Percentiles rank a stretch among this genome's conserved stretches.
phyloP scores from a whole-genome alignment of 2,329 filamentous ascomycete species.

The Cadophora sp. region DNA sequence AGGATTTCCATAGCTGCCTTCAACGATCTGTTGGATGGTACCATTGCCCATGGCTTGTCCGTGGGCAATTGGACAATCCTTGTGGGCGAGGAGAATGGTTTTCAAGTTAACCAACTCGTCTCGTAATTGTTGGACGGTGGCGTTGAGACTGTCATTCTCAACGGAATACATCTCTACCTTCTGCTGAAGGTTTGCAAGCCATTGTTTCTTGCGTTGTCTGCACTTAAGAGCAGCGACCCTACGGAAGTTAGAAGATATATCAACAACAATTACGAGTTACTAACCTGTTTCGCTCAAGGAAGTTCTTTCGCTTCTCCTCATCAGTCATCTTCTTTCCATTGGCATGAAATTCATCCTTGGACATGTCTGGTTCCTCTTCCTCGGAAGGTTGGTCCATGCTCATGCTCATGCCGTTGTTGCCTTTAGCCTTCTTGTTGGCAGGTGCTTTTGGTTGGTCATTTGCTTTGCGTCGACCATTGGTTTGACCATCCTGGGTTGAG shows the following conservation, averaged over 20 bases:
- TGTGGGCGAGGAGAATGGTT: constrained; percentile 90
- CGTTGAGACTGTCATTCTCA: constrained; percentile 87
- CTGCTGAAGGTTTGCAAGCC: constrained; percentile 90
- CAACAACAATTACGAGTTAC: constrained; percentile 37
- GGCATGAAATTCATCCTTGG: constrained; percentile 62
- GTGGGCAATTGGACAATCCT: constrained; percentile 93
- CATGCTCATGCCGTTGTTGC: constrained; percentile 51
- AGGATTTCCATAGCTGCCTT: constrained; percentile 27
- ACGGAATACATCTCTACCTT: constrained; percentile 93
- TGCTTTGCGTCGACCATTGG: constrained; percentile 79
- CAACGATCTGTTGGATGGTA: constrained; percentile 54
- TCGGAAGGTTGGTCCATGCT: constrained; percentile 46
- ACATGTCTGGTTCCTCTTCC: constrained; percentile 53
- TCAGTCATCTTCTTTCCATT: constrained; percentile 92
- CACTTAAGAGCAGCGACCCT: constrained; percentile 97
- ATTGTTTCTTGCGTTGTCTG: constrained; percentile 98
- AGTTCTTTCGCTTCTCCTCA: constrained; percentile 98
- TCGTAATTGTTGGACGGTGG: constrained; percentile 82
- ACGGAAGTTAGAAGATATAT: constrained; percentile 36
- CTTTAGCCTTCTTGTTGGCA: constrained; percentile 75
- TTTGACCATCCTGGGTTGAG: constrained; percentile 49
- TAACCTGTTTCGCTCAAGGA: constrained; percentile 94
- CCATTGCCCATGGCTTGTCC: constrained; percentile 66
- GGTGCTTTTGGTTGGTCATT: constrained; percentile 73
- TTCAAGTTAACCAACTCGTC: constrained; percentile 97